Conservation (phyloP, 768 basidiomycete species). For the Trametes maxima region DNA sequence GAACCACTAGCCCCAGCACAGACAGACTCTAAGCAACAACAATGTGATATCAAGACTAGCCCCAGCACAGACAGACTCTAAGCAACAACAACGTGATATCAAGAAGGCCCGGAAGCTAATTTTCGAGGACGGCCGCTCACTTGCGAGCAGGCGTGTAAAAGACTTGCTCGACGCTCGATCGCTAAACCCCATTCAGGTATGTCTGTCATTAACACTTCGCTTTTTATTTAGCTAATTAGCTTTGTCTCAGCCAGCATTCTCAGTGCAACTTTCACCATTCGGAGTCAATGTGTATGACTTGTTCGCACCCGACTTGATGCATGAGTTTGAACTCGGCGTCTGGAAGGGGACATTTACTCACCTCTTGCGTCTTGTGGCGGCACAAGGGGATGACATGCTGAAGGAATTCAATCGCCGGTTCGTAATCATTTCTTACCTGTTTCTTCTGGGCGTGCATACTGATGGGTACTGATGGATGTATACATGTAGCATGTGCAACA, state of each 20-base stretch:
- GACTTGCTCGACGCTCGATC: conserved; percentile 18
- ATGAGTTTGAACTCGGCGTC: conserved; percentile 39
- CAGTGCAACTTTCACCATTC: conserved; percentile 15
- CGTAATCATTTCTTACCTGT: neutral
- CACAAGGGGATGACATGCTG: neutral
- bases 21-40: neutral
- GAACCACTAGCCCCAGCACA: conserved; percentile 1
- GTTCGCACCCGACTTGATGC: conserved; percentile 37
- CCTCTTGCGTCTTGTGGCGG: conserved; percentile 28
- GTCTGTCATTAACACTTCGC: neutral
- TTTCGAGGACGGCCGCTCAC: conserved; percentile 13
- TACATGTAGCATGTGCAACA: conserved; percentile 2
- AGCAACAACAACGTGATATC: neutral
- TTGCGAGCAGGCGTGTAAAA: conserved; percentile 13
- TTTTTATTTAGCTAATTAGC: too few relatives aligned
- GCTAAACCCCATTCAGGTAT: conserved; percentile 23
- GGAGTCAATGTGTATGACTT: conserved; percentile 32
- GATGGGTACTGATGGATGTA: neutral
- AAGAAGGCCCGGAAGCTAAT: conserved; percentile 20
- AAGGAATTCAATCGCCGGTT: conserved; percentile 22
- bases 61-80: conserved; percentile 10
- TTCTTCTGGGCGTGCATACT: neutral
- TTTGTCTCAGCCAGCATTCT: conserved; percentile 38
- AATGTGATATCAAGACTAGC: neutral
- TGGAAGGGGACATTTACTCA: conserved; percentile 36